A percentile compares a stretch with the other conserved stretches of the same genome.
phyloP scores from a whole-genome alignment of 148 eudicot species.

The Bassia scoparia region DNA sequence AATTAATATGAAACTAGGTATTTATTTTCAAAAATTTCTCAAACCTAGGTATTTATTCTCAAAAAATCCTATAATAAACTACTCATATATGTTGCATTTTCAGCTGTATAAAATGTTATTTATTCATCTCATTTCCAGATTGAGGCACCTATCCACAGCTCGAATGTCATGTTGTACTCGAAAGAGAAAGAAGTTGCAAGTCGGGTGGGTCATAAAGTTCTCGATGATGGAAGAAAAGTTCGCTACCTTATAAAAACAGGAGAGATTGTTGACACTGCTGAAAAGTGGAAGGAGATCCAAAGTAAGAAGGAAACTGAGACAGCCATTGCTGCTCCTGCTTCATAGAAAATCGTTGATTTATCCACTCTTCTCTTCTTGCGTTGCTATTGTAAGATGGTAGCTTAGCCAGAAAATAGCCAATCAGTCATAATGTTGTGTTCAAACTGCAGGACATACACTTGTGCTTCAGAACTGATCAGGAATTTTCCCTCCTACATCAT shows the following conservation, averaged over 20 bases:
- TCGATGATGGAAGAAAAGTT: conserved; percentile 80
- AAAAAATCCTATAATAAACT: no score
- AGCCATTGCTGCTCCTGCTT: conserved; percentile 46
- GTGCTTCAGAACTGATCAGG: no score
- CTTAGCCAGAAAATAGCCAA: conserved; percentile 27
- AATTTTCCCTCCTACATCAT: no score
- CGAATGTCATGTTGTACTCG: conserved; percentile 93
- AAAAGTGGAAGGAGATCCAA: conserved; percentile 74
- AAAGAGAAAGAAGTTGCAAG: conserved; percentile 76
- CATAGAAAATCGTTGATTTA: conserved; percentile 8
- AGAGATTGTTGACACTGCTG: conserved; percentile 82
- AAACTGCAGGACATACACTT: no score
- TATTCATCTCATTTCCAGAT: conserved; percentile 39
- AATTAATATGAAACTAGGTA: no score
- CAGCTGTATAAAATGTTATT: not conserved
- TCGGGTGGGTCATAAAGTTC: conserved; percentile 81
- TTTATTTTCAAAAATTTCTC: no score
- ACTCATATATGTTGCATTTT: not conserved
- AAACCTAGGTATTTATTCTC: no score
- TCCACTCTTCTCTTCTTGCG: conserved; percentile 6
- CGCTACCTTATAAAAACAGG: conserved; percentile 97
- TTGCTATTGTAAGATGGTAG: conserved; percentile 15
- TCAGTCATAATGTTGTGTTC: not conserved
- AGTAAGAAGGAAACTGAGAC: conserved; percentile 62
- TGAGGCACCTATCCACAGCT: conserved; percentile 92